phyloP scores from a whole-genome alignment of 2,329 filamentous ascomycete species.

The Harringtonia lauricola region DNA sequence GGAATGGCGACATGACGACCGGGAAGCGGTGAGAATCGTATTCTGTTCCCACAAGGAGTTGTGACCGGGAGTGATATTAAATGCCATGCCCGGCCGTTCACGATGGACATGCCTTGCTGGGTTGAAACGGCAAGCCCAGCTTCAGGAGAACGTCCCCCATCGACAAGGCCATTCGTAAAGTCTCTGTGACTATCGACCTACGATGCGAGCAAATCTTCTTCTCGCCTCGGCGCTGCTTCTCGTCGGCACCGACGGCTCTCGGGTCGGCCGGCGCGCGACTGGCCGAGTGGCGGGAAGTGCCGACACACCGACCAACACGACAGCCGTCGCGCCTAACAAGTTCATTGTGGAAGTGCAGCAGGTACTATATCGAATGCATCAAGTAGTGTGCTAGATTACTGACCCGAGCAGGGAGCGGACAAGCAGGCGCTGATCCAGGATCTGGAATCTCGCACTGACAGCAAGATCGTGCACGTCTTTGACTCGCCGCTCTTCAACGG shows the following conservation, averaged over 20 bases:
- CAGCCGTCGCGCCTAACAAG: not conserved
- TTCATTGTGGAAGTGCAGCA: constrained; percentile 1
- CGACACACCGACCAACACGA: not conserved
- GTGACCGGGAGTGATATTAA: too few species aligned
- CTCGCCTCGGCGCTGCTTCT: not conserved
- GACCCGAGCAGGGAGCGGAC: not conserved
- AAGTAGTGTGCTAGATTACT: too few species aligned
- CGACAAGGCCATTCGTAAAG: too few species aligned
- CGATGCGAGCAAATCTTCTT: not conserved
- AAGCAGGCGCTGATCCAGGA: not conserved
- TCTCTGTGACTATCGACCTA: too few species aligned
- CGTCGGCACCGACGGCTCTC: not conserved
- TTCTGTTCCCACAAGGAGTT: too few species aligned
- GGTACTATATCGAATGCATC: too few species aligned
- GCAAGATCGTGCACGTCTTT: not conserved
- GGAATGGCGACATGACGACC: too few species aligned
- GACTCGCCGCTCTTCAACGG: constrained; percentile 11
- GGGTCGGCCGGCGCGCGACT: not conserved
- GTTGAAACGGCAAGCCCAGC: too few species aligned
- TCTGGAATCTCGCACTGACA: not conserved
- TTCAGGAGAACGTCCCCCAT: too few species aligned
- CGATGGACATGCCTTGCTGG: too few species aligned
- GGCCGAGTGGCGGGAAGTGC: not conserved
- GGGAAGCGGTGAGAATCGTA: too few species aligned
- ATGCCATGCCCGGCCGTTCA: too few species aligned